Base-by-base conservation (phyloP, 2,329 filamentous ascomycete genomes). In the Monosporascus ibericus region DNA sequence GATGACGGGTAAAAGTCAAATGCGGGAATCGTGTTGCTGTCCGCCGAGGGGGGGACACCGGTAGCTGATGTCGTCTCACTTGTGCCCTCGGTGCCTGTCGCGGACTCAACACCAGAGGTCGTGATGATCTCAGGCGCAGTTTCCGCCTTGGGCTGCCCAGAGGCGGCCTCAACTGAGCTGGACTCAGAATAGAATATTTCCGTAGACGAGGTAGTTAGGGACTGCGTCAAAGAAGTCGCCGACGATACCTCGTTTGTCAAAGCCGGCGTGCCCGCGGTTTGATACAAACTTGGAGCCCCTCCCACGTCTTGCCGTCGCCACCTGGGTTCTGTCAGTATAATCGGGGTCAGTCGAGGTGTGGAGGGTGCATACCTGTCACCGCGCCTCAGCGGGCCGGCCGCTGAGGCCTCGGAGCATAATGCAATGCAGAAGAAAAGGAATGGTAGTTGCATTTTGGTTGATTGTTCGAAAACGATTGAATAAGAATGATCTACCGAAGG, bases 381-480 rank as follows among this genome's bases (percentile, higher is more conserved):
- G 38, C 58, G 56, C 58, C 60, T 64, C 60, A 65, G 55, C 61
- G 64, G 63, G 52, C 65, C 64, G 44, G 65, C 65, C 63, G 63
- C 64, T 50, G 59, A 64, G 54, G 58, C 61, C 52, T 56, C 63
- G 49, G 63, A 61, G 51, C 67, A 60, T 49, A 64, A 58, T 47
- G 66, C 58, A 44, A 68, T 52, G 47, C 63, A 56, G 53, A 65
- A 56, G 50, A 65, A 61, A 51, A 65, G 39, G 58, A 63, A 48
- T 59, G 60, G 50, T 56, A 61, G 59, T 48, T 60, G 55, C 65
- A 68, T 68, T 55, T 46, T 46, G 22, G 2, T 15, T 14, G n/a
- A 24, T 30, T 17, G 20, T 14, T 34, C 9, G 30, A 14, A 34
- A 34, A 34, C 11, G 30, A 34, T 34, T 34, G 30, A 34, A 34